These are phyloP conservation scores for Lepiota brunneoincarnata DNA, from an alignment of 768 basidiomycete genomes.

Conservation along the genomic window DNA sequence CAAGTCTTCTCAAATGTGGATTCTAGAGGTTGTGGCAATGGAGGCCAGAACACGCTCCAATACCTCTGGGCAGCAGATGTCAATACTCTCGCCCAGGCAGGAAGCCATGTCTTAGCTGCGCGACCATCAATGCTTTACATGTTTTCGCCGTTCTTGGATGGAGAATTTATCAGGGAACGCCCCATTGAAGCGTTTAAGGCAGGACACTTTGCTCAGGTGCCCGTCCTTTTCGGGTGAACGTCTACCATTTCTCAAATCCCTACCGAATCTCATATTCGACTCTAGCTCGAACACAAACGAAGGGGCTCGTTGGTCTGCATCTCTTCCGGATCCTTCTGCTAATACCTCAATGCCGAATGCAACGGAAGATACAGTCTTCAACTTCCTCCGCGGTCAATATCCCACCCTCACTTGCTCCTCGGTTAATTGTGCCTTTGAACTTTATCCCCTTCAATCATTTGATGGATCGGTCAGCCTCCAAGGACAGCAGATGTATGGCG, in stretches of 20 bases:
- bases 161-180: conserved; percentile 28
- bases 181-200: conserved; percentile 37
- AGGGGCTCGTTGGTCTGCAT: conserved; percentile 38
- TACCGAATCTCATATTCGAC: background rate
- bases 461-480: conserved; percentile 33
- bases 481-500: conserved; percentile 45
- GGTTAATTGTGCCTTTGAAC: conserved; percentile 25
- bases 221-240: conserved; percentile 33
- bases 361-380: conserved; percentile 36
- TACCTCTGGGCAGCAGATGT: conserved; percentile 31
- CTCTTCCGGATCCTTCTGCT: conserved; percentile 29
- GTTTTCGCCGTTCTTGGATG: conserved; percentile 37
- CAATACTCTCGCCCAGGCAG: conserved; percentile 28
- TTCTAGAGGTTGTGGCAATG: conserved; percentile 23
- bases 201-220: conserved; percentile 35
- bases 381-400: conserved; percentile 39
- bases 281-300: conserved; percentile 37
- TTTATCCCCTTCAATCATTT: conserved; percentile 34
- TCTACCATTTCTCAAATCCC: too few relatives aligned
- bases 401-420: conserved; percentile 26
- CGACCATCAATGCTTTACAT: conserved; percentile 32
- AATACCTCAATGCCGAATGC: conserved; percentile 38
- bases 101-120: conserved; percentile 25
- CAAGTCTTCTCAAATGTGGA: background rate
- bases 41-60: conserved; percentile 21